phyloP scores from a whole-genome alignment of 2,329 filamentous ascomycete genomes.

The Neurospora sp. region DNA sequence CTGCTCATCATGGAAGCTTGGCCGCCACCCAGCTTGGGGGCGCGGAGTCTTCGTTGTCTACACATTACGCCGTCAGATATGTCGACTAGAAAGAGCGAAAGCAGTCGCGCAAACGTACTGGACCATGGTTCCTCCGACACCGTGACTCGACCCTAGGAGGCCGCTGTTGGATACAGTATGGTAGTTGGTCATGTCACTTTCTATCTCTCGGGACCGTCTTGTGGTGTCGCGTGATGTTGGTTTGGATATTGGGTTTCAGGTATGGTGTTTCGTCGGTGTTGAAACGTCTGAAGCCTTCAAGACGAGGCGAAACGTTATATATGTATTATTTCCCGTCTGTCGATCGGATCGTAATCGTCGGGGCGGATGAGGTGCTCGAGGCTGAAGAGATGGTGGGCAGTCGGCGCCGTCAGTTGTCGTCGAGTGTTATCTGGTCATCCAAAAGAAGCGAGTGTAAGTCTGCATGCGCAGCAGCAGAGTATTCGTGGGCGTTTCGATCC shows the following conservation, averaged over 20 bases:
- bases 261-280: not conserved
- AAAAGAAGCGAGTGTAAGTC: not conserved
- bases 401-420: not conserved
- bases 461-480: not conserved
- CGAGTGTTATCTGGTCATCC: not conserved
- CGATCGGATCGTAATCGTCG: not conserved
- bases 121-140: conserved; percentile 34
- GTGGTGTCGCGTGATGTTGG: not conserved
- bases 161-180: not conserved
- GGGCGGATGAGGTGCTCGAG: not conserved
- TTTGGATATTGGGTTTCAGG: not conserved
- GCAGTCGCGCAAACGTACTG: conserved; percentile 26
- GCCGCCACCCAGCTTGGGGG: conserved; percentile 66
- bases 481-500: not conserved
- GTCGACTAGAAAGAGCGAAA: not conserved
- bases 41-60: conserved; percentile 46
- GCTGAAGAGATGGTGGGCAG: not conserved
- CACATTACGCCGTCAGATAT: not conserved
- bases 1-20: conserved; percentile 84
- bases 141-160: not conserved
- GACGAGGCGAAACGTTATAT: not conserved
- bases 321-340: too few relatives aligned
- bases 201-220: not conserved
- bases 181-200: not conserved
- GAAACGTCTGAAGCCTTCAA: not conserved